Percentiles rank a stretch among this genome's conserved stretches.
These are phyloP conservation scores for Xanthoceras sorbifolium DNA, from an alignment of 345 rosid species.

Conservation along the genomic window DNA sequence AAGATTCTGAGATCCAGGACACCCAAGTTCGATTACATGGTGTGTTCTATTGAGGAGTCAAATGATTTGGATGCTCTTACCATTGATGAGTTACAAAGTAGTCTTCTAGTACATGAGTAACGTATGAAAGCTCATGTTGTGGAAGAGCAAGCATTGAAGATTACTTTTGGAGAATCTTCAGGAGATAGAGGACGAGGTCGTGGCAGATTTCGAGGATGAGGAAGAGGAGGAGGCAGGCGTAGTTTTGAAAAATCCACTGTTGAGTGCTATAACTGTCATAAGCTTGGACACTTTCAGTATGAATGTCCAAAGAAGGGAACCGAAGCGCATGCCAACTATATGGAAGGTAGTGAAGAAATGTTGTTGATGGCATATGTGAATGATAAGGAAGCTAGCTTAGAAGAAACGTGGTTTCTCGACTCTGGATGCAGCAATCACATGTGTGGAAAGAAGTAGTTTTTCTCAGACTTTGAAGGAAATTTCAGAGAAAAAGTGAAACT, in stretches of 20 bases:
- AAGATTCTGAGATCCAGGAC: constrained; percentile 2
- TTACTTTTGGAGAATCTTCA: no score
- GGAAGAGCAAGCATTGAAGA: no score
- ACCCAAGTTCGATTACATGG: not conserved
- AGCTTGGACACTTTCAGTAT: no score
- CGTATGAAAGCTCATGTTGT: no score
- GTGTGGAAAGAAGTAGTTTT: not conserved
- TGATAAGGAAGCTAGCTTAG: not conserved
- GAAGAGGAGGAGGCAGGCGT: no score
- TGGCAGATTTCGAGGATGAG: no score
- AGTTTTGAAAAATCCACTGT: no score
- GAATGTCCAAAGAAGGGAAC: no score
- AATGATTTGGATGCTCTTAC: not conserved
- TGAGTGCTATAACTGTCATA: no score
- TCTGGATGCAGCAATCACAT: not conserved
- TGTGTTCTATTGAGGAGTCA: not conserved
- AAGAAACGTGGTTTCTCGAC: not conserved
- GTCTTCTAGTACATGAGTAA: no score
- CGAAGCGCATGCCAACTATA: no score
- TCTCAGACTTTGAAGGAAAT: not conserved
- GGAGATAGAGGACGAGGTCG: no score
- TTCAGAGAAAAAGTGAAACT: not conserved
- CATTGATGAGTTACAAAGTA: not conserved
- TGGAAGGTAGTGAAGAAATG: not conserved
- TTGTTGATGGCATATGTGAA: not conserved